phyloP scores from a whole-genome alignment of 1,139 yeast genomes.

The Suhomyces guaymorum region DNA sequence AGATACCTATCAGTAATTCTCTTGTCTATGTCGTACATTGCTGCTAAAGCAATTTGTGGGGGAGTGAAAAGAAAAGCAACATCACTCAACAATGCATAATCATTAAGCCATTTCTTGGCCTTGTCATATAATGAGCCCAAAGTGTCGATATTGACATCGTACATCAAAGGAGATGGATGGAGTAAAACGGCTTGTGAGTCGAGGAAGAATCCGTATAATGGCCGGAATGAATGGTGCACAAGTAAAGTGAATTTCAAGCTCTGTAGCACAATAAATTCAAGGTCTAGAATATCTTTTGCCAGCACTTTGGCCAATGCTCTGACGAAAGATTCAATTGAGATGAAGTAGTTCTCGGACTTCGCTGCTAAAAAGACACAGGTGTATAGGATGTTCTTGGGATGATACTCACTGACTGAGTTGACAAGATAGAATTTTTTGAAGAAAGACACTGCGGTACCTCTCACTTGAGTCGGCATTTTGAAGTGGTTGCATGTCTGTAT shows the following conservation, averaged over 20 bases:
- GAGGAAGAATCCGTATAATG: conserved; percentile 87
- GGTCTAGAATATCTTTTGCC: conserved; percentile 65
- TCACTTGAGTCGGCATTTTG: conserved; percentile 50
- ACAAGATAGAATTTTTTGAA: conserved; percentile 77
- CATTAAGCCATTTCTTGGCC: conserved; percentile 65
- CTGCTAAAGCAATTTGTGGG: conserved; percentile 92
- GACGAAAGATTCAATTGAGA: conserved; percentile 81
- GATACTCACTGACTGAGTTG: conserved; percentile 81
- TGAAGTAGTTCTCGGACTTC: conserved; percentile 87
- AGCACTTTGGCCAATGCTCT: conserved; percentile 65
- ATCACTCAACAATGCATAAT: conserved; percentile 68
- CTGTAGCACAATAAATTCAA: conserved; percentile 77
- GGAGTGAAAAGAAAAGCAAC: conserved; percentile 80
- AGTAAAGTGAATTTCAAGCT: conserved; percentile 74
- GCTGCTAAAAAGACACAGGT: conserved; percentile 92
- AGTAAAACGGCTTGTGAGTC: conserved; percentile 73
- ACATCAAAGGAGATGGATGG: conserved; percentile 37
- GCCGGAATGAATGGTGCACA: conserved; percentile 86
- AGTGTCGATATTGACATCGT: conserved; percentile 43
- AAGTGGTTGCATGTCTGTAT: conserved; percentile 52
- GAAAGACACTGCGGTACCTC: conserved; percentile 84
- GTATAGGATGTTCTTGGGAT: conserved; percentile 78
- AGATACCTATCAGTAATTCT: conserved; percentile 68
- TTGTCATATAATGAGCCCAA: conserved; percentile 62
- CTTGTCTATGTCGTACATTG: conserved; percentile 66